These are phyloP conservation scores for Tylopilus sp. DNA, from an alignment of 1,284 basidiomycete genomes.

Conservation along the genomic window DNA sequence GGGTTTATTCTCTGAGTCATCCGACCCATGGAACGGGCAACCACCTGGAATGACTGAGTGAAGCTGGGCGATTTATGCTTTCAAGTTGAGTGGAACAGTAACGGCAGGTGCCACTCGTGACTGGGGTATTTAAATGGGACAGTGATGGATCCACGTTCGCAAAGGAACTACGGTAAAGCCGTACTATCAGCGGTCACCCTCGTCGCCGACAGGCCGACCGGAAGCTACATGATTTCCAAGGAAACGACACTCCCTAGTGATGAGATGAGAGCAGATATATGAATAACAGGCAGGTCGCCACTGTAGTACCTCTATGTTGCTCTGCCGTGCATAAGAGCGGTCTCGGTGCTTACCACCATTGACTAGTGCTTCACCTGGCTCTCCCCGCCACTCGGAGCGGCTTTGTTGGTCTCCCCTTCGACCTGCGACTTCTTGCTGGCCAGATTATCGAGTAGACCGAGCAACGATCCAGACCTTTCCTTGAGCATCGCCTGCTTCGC, in stretches of 20 bases:
- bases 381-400: constrained; percentile 8
- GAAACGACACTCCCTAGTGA: neutral
- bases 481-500: constrained; percentile 77
- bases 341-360: too few relatives aligned
- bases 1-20: too few relatives aligned
- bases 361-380: constrained; percentile 10
- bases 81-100: too few relatives aligned
- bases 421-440: constrained; percentile 41
- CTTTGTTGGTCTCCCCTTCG: neutral
- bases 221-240: neutral
- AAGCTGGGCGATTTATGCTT: too few relatives aligned
- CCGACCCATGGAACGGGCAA: too few relatives aligned
- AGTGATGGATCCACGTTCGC: too few relatives aligned
- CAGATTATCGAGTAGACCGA: constrained; percentile 38
- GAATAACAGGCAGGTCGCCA: constrained; percentile 1
- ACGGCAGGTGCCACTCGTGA: too few relatives aligned
- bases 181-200: neutral
- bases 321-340: neutral
- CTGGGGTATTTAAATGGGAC: too few relatives aligned
- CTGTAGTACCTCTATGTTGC: constrained; percentile 14
- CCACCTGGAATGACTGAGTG: too few relatives aligned
- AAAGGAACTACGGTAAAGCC: neutral
- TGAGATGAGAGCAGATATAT: constrained; percentile 16
- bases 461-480: constrained; percentile 50
- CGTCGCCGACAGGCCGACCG: neutral